Conservation (phyloP, 2,329 filamentous ascomycete species). For the Macroventuria anomochaeta region DNA sequence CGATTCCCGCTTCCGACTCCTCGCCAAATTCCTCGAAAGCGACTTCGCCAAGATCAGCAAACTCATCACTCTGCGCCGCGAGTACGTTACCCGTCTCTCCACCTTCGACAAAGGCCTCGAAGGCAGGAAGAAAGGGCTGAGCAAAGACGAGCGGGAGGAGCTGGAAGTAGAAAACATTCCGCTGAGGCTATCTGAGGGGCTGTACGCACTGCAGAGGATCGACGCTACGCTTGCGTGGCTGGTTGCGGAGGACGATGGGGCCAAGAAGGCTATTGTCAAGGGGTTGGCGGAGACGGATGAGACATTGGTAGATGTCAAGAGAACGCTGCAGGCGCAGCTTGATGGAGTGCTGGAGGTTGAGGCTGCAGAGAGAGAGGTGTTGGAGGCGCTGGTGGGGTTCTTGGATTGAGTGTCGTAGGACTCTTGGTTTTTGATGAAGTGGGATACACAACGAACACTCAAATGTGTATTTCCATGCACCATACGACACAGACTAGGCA, state of each 20-base stretch:
- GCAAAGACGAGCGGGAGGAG: slow-evolving; percentile 65
- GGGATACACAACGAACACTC: no score
- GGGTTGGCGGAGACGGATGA: slow-evolving; percentile 74
- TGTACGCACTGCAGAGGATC: slow-evolving; percentile 82
- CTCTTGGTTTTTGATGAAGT: no score
- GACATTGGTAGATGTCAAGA: slow-evolving; percentile 66
- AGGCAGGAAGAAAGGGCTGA: slow-evolving; percentile 61
- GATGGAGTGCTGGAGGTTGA: slow-evolving; percentile 62
- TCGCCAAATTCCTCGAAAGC: slow-evolving; percentile 96
- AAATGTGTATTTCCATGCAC: no score
- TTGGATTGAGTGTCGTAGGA: slow-evolving; percentile 35
- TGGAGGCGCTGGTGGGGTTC: slow-evolving; percentile 61
- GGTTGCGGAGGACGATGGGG: slow-evolving; percentile 83
- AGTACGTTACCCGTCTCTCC: slow-evolving; percentile 69
- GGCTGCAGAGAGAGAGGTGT: slow-evolving; percentile 67
- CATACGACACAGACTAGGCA: no score
- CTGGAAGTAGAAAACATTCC: slow-evolving; percentile 76
- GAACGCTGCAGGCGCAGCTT: slow-evolving; percentile 73
- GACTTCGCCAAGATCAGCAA: slow-evolving; percentile 84
- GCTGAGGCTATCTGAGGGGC: slow-evolving; percentile 78
- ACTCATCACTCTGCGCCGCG: slow-evolving; percentile 72
- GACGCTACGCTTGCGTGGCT: slow-evolving; percentile 91
- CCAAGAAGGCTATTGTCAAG: slow-evolving; percentile 67
- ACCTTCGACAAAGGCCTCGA: slow-evolving; percentile 69
- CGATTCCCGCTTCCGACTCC: slow-evolving; percentile 76